Conservation (phyloP, 306 rosid species). For the Macrotyloma uniflorum region DNA sequence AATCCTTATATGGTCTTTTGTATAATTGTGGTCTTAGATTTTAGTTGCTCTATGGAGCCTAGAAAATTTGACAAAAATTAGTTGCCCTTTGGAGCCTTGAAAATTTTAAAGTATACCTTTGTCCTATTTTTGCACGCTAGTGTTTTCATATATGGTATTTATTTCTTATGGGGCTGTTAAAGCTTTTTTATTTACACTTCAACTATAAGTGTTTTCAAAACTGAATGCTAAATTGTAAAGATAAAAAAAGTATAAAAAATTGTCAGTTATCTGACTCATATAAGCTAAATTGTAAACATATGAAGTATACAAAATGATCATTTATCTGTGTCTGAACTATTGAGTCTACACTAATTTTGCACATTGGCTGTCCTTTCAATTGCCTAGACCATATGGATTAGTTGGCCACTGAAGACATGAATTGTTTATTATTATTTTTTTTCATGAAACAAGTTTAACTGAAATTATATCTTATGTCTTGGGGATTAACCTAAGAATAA, state of each 20-base stretch:
- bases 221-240: conserved; percentile 18
- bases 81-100: conserved; percentile 18
- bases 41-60: conserved; percentile 25
- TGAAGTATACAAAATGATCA: conserved; percentile 22
- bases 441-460: conserved; percentile 10
- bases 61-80: conserved; percentile 25
- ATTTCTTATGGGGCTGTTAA: conserved; percentile 22
- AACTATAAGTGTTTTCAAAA: conserved; percentile 19
- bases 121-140: background rate
- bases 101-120: conserved; percentile 1
- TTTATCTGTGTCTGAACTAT: conserved; percentile 17
- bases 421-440: too few relatives aligned
- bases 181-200: conserved; percentile 17
- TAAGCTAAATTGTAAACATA: conserved; percentile 25
- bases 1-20: conserved; percentile 25
- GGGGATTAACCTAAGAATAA: background rate
- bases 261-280: background rate
- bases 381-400: conserved; percentile 14
- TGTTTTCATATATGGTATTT: conserved; percentile 20
- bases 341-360: conserved; percentile 7
- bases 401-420: conserved; percentile 13
- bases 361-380: conserved; percentile 10
- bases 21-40: conserved; percentile 39
- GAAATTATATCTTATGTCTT: conserved; percentile 10
- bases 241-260: conserved; percentile 8